Percentiles rank a stretch among this genome's conserved stretches.
Evolutionary conservation across 208 protist species (phyloP).

Genomic region (Acanthamoeba castellanii): DNA sequence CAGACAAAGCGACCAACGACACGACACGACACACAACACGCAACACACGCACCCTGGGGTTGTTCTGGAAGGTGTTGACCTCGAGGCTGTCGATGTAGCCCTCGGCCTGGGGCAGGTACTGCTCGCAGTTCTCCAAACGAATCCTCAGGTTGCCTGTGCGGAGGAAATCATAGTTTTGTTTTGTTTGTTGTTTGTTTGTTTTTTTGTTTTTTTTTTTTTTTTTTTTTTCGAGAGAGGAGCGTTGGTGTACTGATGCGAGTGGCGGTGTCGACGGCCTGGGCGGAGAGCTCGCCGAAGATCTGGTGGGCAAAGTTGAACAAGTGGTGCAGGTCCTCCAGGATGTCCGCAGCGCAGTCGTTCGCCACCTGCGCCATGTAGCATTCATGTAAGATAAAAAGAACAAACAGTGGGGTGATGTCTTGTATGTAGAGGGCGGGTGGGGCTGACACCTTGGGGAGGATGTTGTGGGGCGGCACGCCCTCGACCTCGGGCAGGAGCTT

Average conservation of each 20-base stretch:
- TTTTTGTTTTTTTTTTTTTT: no score
- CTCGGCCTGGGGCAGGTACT: slow-evolving; percentile 15
- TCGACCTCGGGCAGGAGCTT: not conserved
- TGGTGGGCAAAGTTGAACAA: slow-evolving; percentile 16
- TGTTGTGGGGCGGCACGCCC: not conserved
- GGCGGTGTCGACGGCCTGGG: not conserved
- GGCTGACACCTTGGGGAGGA: not conserved
- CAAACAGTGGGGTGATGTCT: no score
- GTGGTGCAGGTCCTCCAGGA: not conserved
- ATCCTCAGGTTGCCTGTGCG: not conserved
- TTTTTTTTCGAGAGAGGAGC: no score
- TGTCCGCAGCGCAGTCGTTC: not conserved
- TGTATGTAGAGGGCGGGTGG: no score
- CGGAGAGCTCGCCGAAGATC: not conserved
- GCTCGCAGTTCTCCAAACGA: not conserved
- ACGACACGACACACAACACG: no score
- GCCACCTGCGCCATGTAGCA: not conserved
- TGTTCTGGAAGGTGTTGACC: not conserved
- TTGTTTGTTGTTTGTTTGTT: no score
- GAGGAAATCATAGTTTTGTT: no score
- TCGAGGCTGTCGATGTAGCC: not conserved
- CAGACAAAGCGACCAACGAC: no score
- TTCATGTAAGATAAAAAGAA: not conserved
- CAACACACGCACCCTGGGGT: not conserved
- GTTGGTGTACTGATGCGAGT: not conserved